A percentile compares a stretch with the other conserved stretches of the same genome.
phyloP scores from a whole-genome alignment of 1,139 yeast species.

The Geotrichum europaeum region DNA sequence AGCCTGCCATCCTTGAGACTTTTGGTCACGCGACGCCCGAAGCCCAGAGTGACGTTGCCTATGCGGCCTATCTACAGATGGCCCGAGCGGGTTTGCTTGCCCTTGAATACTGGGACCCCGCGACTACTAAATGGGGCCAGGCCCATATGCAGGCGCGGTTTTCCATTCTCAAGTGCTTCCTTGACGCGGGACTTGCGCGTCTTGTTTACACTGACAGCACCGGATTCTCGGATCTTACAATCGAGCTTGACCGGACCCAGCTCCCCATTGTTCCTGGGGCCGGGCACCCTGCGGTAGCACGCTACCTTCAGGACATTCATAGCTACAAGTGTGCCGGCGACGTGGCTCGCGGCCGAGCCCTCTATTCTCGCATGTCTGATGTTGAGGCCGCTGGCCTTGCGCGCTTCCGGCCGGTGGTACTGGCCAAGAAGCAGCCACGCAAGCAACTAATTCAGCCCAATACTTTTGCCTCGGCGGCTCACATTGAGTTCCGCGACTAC shows the following conservation, averaged over 20 bases:
- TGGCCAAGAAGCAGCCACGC: constrained; percentile 70
- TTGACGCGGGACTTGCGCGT: constrained; percentile 44
- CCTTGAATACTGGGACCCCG: constrained; percentile 83
- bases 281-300: constrained; percentile 70
- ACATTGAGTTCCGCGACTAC: constrained; percentile 59
- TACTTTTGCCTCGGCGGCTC: constrained; percentile 41
- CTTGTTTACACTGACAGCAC: constrained; percentile 54
- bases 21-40: constrained; percentile 57
- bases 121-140: constrained; percentile 80
- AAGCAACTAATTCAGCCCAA: constrained; percentile 81
- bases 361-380: constrained; percentile 59
- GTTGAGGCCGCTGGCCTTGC: constrained; percentile 56
- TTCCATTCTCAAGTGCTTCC: constrained; percentile 70
- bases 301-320: constrained; percentile 65
- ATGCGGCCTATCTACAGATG: constrained; percentile 70
- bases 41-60: constrained; percentile 53
- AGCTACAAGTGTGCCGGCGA: constrained; percentile 74
- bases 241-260: constrained; percentile 44
- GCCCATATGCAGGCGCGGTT: constrained; percentile 91
- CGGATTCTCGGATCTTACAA: constrained; percentile 37
- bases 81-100: constrained; percentile 81
- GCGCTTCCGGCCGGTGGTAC: constrained; percentile 58
- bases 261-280: constrained; percentile 36
- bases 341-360: constrained; percentile 53
- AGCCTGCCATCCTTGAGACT: constrained; percentile 57